Base-by-base conservation (phyloP, 768 basidiomycete species). In the Suillus weaverae region DNA sequence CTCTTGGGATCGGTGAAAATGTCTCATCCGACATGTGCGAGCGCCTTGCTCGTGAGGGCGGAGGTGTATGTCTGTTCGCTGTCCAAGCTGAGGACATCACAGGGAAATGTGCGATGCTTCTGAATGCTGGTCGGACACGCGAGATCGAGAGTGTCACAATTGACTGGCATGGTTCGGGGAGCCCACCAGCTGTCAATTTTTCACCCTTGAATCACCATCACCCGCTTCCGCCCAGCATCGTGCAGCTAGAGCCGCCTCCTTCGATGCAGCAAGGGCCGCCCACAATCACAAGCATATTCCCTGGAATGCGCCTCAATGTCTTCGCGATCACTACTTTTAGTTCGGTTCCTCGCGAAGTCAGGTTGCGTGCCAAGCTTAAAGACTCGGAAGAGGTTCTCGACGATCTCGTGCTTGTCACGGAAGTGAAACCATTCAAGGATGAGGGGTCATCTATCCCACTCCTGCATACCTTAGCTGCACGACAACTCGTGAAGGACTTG, bases 391-490 rank as follows among this genome's bases (percentile, higher is more conserved):
- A 71, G 3, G 55, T 64, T 2, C 54, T 71, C 4, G 70, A 73
- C 5, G 69, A 73, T 13, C 43, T 68, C 0, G 68, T 80, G 1
- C 41, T 48, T 2, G 73, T 80, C 1, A 66, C 65, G 14, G 61
- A 63, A 33, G 73, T 74, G 41, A 73, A 71, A 41, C 72, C 74
- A 6, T 74, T 74, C 63, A 68, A 65, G 33, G 64, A 71, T 9
- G 62, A 60, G 0, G 22, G 69, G 26, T 69, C 69, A 0, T 18
- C 35, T 61, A 76, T 64, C 57, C 78, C 68, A 62, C 73, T 83
- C 18, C 70, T 89, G 33, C 88, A 89, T 68, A 80, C 82, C 0
- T 74, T 89, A 44, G 82, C 85, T 6, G 87, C 86, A 2, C 81
- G 83, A 63, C 74, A 76, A 16, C 76, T 89, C 35, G 84, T 89